Evolutionary conservation across 2,329 filamentous ascomycete genomes (phyloP), one percentile per base, ranked within the genome.

Genomic region (Aspergillus intermedius): DNA sequence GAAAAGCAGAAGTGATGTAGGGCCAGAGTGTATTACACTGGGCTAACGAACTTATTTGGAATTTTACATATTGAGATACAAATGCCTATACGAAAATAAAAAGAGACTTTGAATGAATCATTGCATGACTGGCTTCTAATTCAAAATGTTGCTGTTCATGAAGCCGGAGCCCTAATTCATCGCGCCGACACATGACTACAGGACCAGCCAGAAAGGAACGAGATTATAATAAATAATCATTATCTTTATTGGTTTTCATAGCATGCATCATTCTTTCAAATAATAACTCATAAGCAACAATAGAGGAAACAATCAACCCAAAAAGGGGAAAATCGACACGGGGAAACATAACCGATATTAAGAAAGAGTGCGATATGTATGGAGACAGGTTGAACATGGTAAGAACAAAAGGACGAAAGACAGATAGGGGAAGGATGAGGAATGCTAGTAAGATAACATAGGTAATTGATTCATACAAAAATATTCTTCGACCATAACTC

Each of bases 241-340:
- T 30, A 30, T 30, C 25, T 30, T 30, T 30, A 30, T 30, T 28
- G 25, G 4, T 30, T 28, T 30, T 30, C 25, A 30, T 30, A 30
- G 4, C 25, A 30, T 12, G 25, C 25, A 30, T 30, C 10, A 30
- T 10, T 30, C 25, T 12, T 54, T 51, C 54, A 52, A 51, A 53
- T 34, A 51, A 58, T 53, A 57, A 56, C 53, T 52, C 57, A 54
- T 49, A 51, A 55, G 54, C 48, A 53, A 61, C 56, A 57, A 49
- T 30, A 30, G 25, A 8, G 54, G 43, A 50, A 49, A 47, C 47
- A 42, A 35, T 35, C 45, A 48, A 55, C 41, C 35, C 49, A 54
- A 52, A 50, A 44, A 52, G 52, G 22, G 25, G 25, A 9, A 28
- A 12, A 30, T 30, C 9, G 4, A 30, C 10, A 30, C 25, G 10